Conservation (phyloP, 208 protist species). For the Leishmania aethiopica region DNA sequence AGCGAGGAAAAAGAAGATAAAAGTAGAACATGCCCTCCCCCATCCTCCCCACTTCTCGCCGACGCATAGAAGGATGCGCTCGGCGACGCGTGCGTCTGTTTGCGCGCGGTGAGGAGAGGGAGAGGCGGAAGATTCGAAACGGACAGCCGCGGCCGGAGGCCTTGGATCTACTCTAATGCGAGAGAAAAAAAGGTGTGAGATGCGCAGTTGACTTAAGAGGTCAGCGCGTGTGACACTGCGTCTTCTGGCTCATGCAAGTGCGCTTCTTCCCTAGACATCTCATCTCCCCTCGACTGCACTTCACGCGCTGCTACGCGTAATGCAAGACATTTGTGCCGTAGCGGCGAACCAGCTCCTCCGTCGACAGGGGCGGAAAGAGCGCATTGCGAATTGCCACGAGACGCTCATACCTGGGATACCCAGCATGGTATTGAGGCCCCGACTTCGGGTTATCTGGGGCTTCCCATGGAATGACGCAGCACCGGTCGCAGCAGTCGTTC, state of each 20-base stretch:
- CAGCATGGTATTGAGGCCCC: conserved; percentile 12
- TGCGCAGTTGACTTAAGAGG: not conserved
- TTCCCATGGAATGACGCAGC: conserved; percentile 69
- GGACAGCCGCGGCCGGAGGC: not conserved
- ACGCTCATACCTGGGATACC: conserved; percentile 74
- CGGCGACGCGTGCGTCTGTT: not conserved
- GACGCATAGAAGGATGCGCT: not conserved
- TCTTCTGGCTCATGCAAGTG: not conserved
- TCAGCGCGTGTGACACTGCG: not conserved
- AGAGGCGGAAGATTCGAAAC: not conserved
- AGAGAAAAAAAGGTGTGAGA: not conserved
- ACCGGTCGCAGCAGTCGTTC: conserved; percentile 83
- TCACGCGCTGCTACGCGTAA: not conserved
- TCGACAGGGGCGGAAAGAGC: conserved; percentile 74
- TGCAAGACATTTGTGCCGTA: conserved; percentile 54
- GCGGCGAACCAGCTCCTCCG: conserved; percentile 72
- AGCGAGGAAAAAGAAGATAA: not conserved
- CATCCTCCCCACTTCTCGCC: not conserved
- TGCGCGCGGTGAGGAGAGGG: too few species aligned
- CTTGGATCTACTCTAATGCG: conserved; percentile 1
- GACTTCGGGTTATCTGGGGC: conserved; percentile 16
- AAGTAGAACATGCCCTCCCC: not conserved
- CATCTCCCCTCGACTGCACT: not conserved
- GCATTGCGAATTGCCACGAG: conserved; percentile 49
- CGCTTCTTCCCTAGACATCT: not conserved